A percentile compares a stretch with the other conserved stretches of the same genome.
These are phyloP conservation scores for Aspergillus ibericus DNA, from an alignment of 2,329 filamentous ascomycete genomes.

Conservation along the genomic window DNA sequence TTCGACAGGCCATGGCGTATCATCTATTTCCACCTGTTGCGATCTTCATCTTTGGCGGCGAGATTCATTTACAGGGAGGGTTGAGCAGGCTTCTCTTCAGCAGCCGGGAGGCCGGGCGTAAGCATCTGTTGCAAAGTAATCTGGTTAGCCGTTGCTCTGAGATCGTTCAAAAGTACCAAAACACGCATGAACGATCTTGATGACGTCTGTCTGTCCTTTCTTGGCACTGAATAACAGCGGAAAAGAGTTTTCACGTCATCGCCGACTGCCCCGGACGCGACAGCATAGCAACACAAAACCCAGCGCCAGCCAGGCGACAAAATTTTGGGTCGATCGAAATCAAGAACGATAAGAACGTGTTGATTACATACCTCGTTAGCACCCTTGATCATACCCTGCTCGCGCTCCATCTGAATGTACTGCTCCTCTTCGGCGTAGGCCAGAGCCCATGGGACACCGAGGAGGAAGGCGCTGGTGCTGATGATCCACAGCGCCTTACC, in stretches of 20 bases:
- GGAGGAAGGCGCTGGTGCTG: slow-evolving; percentile 81
- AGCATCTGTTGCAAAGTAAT: slow-evolving; percentile 39
- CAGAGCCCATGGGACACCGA: slow-evolving; percentile 90
- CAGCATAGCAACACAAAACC: background rate
- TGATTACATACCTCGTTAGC: slow-evolving; percentile 67
- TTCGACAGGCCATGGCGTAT: slow-evolving; percentile 9
- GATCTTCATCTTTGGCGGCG: slow-evolving; percentile 20
- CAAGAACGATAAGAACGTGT: background rate
- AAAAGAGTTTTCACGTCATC: slow-evolving; percentile 11
- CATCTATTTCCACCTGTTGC: slow-evolving; percentile 19
- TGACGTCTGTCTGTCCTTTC: background rate
- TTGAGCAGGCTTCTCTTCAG: slow-evolving; percentile 33
- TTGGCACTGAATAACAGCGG: slow-evolving; percentile 9
- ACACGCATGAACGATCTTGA: background rate
- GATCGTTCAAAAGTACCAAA: background rate
- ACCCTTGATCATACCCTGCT: slow-evolving; percentile 92
- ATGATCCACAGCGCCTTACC: slow-evolving; percentile 90
- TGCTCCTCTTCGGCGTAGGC: slow-evolving; percentile 96
- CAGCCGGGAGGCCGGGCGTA: slow-evolving; percentile 35
- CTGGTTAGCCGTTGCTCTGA: slow-evolving; percentile 16
- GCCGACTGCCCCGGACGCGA: background rate
- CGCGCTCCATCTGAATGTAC: slow-evolving; percentile 94
- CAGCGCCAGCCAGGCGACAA: background rate
- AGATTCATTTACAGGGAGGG: slow-evolving; percentile 39
- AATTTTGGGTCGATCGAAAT: background rate